Base-by-base conservation (phyloP, 371 early-diverging fungal genomes). In the Batkoa obscura region DNA sequence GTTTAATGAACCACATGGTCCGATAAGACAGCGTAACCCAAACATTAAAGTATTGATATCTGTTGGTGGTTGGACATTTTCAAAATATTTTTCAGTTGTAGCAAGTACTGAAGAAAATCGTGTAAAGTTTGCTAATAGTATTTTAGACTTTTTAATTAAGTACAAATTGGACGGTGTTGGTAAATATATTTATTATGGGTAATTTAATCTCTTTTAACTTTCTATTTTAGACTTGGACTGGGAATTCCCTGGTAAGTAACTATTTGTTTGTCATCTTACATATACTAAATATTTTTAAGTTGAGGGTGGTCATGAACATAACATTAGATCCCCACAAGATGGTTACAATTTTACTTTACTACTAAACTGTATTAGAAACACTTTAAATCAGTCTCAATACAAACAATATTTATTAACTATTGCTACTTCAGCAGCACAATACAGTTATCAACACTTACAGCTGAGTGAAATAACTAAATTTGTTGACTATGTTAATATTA, bases 161-260 rank as follows among this genome's bases (percentile, higher is more conserved):
- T 23, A 42, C 43, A 42, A 42, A 38, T 43, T 55, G 6, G 55
- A 55, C 43, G 43, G 55, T 3, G 33, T 55, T 15, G 53, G 53
- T 53, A 53, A 53, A 2, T 8, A 5, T 37, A 38, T 9, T 33
- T 4, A 37, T 50, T 33, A 23, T 5, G 5, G 9, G 3, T 3
- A 17, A 13, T 45, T 45, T 13, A 45, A 9, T 13, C 38, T 17
- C 15, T 38, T 6, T 34, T 15, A 12, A 33, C 60, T 47, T 64
- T 58, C n/a, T 36, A 8, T 23, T 36, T 39, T 37, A 55, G 55
- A 55, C 33, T 30, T 55, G 2, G 55, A 55, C 17, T 42, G 43
- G 55, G 41, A 55, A 32, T 55, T 55, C 33, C 43, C 55, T 30
- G 38, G 53, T 53, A 45, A 45, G 15, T n/a, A 15, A n/a, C 15